Evolutionary conservation across 2,329 filamentous ascomycete genomes (phyloP).

Genomic region (Sporothrix protearum): DNA sequence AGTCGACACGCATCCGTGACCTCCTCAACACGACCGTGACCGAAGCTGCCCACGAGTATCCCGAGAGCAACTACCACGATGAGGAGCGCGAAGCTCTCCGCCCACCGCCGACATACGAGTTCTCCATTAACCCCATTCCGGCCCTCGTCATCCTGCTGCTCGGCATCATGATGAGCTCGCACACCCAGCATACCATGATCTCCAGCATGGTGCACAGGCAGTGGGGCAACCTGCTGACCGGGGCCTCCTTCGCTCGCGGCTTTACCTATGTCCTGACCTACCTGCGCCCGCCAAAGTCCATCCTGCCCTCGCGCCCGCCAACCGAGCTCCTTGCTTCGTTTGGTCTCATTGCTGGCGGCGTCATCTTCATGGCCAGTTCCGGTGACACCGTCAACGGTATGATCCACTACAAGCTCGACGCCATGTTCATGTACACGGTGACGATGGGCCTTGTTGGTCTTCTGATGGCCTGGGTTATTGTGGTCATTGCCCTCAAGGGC

Average conservation of each 20-base stretch:
- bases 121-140: conserved; percentile 85
- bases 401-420: conserved; percentile 71
- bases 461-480: conserved; percentile 78
- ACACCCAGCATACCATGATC: conserved; percentile 78
- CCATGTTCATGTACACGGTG: conserved; percentile 91
- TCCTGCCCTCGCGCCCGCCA: conserved; percentile 78
- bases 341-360: conserved; percentile 78
- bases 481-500: conserved; percentile 79
- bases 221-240: conserved; percentile 83
- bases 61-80: conserved; percentile 38
- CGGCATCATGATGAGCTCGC: conserved; percentile 92
- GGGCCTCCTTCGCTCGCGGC: conserved; percentile 72
- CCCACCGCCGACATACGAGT: conserved; percentile 63
- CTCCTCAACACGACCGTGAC: conserved; percentile 57
- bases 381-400: conserved; percentile 74
- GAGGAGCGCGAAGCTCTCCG: conserved; percentile 51
- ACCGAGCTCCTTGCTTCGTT: conserved; percentile 87
- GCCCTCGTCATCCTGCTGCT: conserved; percentile 80
- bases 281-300: conserved; percentile 73
- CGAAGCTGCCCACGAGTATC: conserved; percentile 36
- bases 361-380: conserved; percentile 89
- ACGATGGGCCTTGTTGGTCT: conserved; percentile 79
- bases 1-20: conserved; percentile 66
- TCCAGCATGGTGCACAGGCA: conserved; percentile 91
- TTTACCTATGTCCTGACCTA: conserved; percentile 78